Conservation (phyloP, 768 basidiomycete genomes). For the Tricholoma bakamatsutake region DNA sequence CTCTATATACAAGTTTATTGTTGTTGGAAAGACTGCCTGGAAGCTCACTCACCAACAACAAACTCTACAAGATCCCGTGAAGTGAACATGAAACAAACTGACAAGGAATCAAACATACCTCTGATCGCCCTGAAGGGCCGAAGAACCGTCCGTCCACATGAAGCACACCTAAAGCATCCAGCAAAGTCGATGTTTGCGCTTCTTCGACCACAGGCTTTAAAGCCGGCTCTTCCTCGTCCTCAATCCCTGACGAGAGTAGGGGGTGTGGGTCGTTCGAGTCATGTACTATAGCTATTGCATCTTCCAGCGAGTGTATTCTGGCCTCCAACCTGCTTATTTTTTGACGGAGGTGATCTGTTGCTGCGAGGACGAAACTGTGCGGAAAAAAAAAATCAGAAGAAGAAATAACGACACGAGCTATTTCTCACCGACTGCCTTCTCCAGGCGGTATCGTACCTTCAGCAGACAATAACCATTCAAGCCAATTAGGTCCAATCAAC, state of each 20-base stretch:
- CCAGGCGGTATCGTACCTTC: conserved; percentile 50
- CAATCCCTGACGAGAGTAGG: conserved; percentile 26
- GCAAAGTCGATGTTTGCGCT: conserved; percentile 19
- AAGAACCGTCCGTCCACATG: conserved; percentile 41
- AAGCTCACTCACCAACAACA: conserved; percentile 32
- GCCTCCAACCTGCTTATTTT: conserved; percentile 41
- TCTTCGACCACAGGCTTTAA: conserved; percentile 25
- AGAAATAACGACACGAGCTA: not conserved
- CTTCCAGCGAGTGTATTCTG: conserved; percentile 48
- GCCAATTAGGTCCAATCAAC: not conserved
- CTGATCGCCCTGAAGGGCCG: conserved; percentile 42
- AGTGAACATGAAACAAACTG: not conserved
- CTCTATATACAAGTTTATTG: conserved; percentile 11
- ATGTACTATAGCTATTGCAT: conserved; percentile 45
- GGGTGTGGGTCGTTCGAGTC: conserved; percentile 36
- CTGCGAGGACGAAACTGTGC: conserved; percentile 43
- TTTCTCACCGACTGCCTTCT: conserved; percentile 43
- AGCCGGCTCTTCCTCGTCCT: conserved; percentile 23
- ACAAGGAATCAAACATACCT: conserved; percentile 30
- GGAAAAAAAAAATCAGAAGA: not conserved
- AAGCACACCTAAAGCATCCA: conserved; percentile 37
- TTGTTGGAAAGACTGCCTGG: not conserved
- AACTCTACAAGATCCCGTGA: conserved; percentile 24
- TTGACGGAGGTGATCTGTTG: conserved; percentile 46
- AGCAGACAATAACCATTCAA: not conserved